phyloP scores from a whole-genome alignment of 495 filamentous ascomycete species.

The Penicillium roqueforti region DNA sequence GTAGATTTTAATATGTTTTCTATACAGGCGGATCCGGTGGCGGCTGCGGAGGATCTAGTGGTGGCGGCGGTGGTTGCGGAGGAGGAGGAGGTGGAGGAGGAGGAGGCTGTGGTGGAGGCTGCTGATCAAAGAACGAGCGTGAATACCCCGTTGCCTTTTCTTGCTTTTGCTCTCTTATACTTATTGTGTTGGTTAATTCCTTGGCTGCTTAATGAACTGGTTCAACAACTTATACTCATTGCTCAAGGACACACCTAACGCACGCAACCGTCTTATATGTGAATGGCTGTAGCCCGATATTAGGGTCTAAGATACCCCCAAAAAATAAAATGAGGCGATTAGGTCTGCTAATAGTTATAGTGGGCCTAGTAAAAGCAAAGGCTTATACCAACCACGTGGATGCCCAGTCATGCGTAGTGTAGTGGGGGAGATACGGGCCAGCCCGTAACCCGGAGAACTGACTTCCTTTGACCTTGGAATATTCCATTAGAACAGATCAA shows the following conservation, averaged over 20 bases:
- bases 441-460: no score
- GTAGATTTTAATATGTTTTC: background rate
- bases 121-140: background rate
- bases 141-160: background rate
- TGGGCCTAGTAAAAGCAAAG: no score
- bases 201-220: background rate
- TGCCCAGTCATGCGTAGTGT: no score
- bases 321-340: no score
- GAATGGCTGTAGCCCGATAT: no score
- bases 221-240: background rate
- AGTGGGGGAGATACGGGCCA: no score
- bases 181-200: background rate
- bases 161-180: background rate
- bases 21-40: background rate
- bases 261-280: no score
- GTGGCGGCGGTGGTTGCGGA: conserved; percentile 32
- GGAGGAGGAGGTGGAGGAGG: conserved; percentile 21
- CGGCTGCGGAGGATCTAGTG: conserved; percentile 27
- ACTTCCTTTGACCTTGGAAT: no score
- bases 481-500: no score
- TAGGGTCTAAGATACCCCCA: no score
- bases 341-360: no score
- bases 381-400: no score
- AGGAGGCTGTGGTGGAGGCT: conserved; percentile 19
- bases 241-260: background rate